A percentile compares a stretch with the other conserved stretches of the same genome.
Evolutionary conservation across 2,329 filamentous ascomycete genomes (phyloP).

Genomic region (Aspergillus sp.): DNA sequence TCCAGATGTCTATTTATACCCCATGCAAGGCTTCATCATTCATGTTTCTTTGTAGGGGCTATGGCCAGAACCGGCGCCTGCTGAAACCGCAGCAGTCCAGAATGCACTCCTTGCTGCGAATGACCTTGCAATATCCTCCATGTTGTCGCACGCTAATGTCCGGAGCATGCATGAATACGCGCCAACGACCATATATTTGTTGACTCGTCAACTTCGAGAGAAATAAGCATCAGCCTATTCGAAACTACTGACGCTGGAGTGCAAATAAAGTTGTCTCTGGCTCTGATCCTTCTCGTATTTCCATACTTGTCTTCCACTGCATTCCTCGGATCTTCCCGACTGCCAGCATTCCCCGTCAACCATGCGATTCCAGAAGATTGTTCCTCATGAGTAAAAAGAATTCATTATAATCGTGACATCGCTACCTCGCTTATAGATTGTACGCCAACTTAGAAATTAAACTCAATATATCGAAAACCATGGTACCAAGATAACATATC

Average conservation of each 20-base stretch:
- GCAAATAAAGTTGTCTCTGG: slow-evolving; percentile 7
- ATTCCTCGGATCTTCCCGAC: neutral
- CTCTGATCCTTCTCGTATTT: neutral
- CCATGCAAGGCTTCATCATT: neutral
- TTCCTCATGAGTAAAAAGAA: neutral
- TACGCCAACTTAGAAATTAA: neutral
- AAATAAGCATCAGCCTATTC: slow-evolving; percentile 7
- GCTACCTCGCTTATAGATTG: neutral
- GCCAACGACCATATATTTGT: neutral
- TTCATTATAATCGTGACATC: neutral
- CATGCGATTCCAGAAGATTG: neutral
- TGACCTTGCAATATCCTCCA: neutral
- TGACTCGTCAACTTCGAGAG: neutral
- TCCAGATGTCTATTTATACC: slow-evolving; percentile 1
- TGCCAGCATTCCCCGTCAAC: neutral
- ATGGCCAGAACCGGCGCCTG: neutral
- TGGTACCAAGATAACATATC: neutral
- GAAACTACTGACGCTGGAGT: neutral
- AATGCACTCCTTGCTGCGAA: neutral
- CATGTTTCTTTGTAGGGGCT: neutral
- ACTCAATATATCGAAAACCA: neutral
- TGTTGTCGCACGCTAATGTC: too few species aligned
- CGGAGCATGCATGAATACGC: neutral
- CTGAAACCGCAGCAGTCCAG: neutral
- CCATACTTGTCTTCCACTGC: neutral